Percentiles rank a stretch among this genome's conserved stretches.
These are phyloP conservation scores for Zymoseptoria crescenta DNA, from an alignment of 2,329 filamentous ascomycete species.

Conservation along the genomic window DNA sequence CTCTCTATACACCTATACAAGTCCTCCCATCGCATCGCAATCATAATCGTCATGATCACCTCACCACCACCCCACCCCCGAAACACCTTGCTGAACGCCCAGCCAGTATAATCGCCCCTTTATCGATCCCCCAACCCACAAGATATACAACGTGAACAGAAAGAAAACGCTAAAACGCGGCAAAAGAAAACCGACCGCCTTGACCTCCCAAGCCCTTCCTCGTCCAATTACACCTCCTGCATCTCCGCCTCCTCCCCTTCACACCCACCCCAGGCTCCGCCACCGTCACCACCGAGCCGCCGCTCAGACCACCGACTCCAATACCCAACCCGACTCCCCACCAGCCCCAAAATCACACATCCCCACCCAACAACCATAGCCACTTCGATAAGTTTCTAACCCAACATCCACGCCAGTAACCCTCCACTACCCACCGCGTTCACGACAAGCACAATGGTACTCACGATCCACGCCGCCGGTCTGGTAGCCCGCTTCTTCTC, in stretches of 20 bases:
- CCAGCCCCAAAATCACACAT: background rate
- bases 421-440: conserved; percentile 46
- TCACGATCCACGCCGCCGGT: conserved; percentile 38
- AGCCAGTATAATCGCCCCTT: no score
- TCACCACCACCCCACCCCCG: no score
- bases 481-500: conserved; percentile 22
- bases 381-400: conserved; percentile 3
- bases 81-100: no score
- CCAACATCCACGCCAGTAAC: conserved; percentile 45
- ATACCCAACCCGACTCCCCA: background rate
- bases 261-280: background rate
- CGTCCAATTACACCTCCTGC: background rate
- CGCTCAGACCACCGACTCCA: background rate
- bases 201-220: background rate
- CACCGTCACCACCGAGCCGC: no score
- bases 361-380: background rate
- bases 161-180: background rate
- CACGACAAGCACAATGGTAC: conserved; percentile 38
- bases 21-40: no score
- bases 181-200: background rate
- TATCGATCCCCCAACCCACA: no score
- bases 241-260: background rate
- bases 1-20: no score
- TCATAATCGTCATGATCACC: no score
- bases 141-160: background rate